Conservation (phyloP, 2,329 filamentous ascomycete species). For the Capronia epimyces region DNA sequence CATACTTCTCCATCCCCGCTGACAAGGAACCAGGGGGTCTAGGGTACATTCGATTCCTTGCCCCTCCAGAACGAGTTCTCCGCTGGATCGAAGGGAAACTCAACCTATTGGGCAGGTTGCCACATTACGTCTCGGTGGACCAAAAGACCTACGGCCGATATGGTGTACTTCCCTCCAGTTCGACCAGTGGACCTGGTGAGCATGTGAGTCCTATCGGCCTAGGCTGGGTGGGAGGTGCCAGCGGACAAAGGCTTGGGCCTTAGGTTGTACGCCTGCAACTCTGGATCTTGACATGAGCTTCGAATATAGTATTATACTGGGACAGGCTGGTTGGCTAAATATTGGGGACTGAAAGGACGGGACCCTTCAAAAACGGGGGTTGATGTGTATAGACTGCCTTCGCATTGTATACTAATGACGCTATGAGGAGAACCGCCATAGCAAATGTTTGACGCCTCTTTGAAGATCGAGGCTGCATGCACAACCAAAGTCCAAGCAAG, state of each 20-base stretch:
- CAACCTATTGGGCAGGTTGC: constrained; percentile 74
- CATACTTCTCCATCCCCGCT: not conserved
- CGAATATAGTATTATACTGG: not conserved
- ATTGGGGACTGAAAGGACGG: not conserved
- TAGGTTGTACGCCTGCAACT: constrained; percentile 44
- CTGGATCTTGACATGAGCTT: constrained; percentile 52
- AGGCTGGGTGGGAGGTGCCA: constrained; percentile 52
- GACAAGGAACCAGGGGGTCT: constrained; percentile 58
- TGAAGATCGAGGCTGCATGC: no score
- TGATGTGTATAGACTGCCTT: no score
- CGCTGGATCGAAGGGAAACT: constrained; percentile 85
- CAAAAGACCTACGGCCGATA: constrained; percentile 94
- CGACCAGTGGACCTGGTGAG: constrained; percentile 37
- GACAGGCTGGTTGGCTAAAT: not conserved
- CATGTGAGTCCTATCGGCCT: constrained; percentile 41
- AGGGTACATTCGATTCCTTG: constrained; percentile 82
- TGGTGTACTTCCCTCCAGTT: constrained; percentile 65
- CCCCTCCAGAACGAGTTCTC: constrained; percentile 80
- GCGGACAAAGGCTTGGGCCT: constrained; percentile 55
- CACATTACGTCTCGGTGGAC: constrained; percentile 89
- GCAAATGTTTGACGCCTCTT: no score
- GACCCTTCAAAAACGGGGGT: not conserved
- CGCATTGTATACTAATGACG: constrained; percentile 2
- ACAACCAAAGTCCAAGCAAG: no score
- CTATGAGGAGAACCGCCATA: constrained; percentile 63